Conservation (phyloP, 2,329 filamentous ascomycete species). For the Didymella exigua region DNA sequence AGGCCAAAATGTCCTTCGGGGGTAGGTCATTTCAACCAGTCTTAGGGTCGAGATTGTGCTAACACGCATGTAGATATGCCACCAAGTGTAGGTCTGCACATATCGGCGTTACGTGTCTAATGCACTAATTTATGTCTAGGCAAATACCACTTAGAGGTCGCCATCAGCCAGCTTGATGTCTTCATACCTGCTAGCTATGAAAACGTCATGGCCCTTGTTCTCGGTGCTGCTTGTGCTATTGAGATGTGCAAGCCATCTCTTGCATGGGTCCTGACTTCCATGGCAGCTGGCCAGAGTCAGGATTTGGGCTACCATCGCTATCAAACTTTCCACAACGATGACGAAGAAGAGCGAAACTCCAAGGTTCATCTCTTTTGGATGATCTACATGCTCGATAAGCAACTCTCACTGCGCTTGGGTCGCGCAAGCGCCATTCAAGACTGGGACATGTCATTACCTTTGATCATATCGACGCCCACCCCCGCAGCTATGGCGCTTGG, state of each 20-base stretch:
- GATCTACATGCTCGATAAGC: conserved; percentile 49
- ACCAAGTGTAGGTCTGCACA: not conserved
- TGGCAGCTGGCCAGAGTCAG: conserved; percentile 41
- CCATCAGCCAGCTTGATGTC: conserved; percentile 41
- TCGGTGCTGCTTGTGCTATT: conserved; percentile 41
- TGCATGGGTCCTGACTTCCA: conserved; percentile 41
- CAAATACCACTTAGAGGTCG: conserved; percentile 52
- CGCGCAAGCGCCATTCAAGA: conserved; percentile 47
- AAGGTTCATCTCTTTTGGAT: conserved; percentile 47
- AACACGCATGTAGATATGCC: not conserved
- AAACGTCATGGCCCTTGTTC: conserved; percentile 44
- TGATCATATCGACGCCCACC: conserved; percentile 16
- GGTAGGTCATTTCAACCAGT: not conserved
- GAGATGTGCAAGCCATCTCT: conserved; percentile 46
- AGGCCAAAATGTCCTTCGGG: not conserved
- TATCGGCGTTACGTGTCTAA: not conserved
- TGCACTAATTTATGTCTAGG: conserved; percentile 22
- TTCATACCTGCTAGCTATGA: conserved; percentile 44
- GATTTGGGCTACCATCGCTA: conserved; percentile 46
- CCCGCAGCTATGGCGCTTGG: conserved; percentile 10
- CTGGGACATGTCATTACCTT: conserved; percentile 46
- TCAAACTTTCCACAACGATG: conserved; percentile 43
- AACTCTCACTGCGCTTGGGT: conserved; percentile 46
- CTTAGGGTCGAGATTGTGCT: not conserved
- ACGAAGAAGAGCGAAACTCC: conserved; percentile 30